phyloP scores from a whole-genome alignment of 495 filamentous ascomycete genomes.

The Xylaria curta region DNA sequence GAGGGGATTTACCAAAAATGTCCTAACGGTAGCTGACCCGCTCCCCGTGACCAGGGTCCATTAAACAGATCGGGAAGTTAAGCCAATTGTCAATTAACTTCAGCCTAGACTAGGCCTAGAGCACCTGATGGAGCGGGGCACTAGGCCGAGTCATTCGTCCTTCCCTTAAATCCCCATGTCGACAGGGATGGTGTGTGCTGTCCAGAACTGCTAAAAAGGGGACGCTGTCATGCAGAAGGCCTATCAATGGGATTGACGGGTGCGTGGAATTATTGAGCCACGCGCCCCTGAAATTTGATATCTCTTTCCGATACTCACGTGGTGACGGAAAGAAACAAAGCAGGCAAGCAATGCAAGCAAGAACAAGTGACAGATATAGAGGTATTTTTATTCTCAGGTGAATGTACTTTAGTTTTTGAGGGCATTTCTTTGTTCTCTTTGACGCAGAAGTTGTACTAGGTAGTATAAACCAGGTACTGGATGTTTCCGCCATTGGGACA shows the following conservation, averaged over 20 bases:
- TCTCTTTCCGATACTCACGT: neutral
- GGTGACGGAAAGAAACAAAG: neutral
- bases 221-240: conserved; percentile 10
- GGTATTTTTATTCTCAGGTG: neutral
- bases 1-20: neutral
- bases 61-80: conserved; percentile 22
- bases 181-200: conserved; percentile 20
- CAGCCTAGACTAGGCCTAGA: neutral
- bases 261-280: conserved; percentile 18
- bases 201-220: conserved; percentile 22
- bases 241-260: conserved; percentile 8
- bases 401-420: neutral
- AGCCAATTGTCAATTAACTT: conserved; percentile 11
- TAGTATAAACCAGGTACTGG: neutral
- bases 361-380: neutral
- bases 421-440: neutral
- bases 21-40: neutral
- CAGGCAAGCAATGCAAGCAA: neutral
- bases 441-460: neutral
- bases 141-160: conserved; percentile 13
- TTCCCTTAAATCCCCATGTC: conserved; percentile 10
- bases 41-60: neutral
- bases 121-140: conserved; percentile 7
- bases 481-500: too few species aligned
- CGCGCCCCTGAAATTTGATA: conserved; percentile 18